Percentiles rank a stretch among this genome's conserved stretches.
These are phyloP conservation scores for Chlamydomonas asymmetrica DNA, from an alignment of 139 green algal genomes.

Conservation along the genomic window DNA sequence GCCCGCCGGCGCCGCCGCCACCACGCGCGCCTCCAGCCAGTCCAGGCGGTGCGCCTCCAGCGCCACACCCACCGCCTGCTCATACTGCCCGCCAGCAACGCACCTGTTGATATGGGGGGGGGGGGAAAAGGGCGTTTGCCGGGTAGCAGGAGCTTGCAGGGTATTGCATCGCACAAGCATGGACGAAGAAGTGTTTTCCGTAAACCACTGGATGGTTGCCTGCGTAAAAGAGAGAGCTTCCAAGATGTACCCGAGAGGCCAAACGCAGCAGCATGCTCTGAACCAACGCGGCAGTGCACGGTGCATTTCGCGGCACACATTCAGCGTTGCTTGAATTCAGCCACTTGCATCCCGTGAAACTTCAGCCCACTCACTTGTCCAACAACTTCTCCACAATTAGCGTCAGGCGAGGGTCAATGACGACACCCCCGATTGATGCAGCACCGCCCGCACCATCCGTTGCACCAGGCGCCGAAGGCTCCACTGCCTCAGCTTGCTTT, in stretches of 20 bases:
- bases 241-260: too few relatives aligned
- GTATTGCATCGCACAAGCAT: background rate
- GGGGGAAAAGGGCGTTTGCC: background rate
- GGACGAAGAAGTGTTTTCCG: too few relatives aligned
- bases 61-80: conserved; percentile 95
- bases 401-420: conserved; percentile 82
- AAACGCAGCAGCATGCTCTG: too few relatives aligned
- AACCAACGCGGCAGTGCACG: too few relatives aligned
- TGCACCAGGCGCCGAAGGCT: background rate
- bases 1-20: conserved; percentile 8
- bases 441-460: conserved; percentile 1
- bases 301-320: too few relatives aligned
- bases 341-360: too few relatives aligned
- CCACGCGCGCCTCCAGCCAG: conserved; percentile 67
- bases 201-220: too few relatives aligned
- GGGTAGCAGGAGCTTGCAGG: background rate
- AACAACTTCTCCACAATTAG: conserved; percentile 95
- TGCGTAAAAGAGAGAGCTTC: too few relatives aligned
- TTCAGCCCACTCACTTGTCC: conserved; percentile 66
- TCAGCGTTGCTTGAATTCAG: too few relatives aligned
- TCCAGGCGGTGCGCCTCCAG: conserved; percentile 91
- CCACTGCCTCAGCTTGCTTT: conserved; percentile 43
- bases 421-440: conserved; percentile 33
- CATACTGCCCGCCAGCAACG: conserved; percentile 68
- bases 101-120: conserved; percentile 7